Conservation (phyloP, 257 asterid species). For the Solanum medicagineum region DNA sequence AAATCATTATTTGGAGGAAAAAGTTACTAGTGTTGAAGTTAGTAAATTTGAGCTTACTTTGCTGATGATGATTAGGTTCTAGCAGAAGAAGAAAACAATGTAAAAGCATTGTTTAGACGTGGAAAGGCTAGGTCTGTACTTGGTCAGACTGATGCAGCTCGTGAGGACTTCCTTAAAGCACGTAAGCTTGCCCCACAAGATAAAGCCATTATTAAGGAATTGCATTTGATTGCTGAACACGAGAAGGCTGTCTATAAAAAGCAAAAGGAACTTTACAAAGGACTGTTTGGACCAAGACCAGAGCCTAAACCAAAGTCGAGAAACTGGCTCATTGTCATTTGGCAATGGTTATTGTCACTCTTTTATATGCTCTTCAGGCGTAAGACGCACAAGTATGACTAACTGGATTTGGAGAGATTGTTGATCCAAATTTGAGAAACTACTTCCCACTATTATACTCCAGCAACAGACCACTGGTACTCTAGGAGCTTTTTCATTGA, state of each 20-base stretch:
- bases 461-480: neutral
- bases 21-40: neutral
- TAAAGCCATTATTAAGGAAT: slow-evolving; percentile 60
- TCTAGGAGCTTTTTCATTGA: neutral
- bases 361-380: slow-evolving; percentile 40
- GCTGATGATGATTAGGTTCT: slow-evolving; percentile 39
- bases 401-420: slow-evolving; percentile 4
- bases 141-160: slow-evolving; percentile 92
- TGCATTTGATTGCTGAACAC: slow-evolving; percentile 61
- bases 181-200: slow-evolving; percentile 74
- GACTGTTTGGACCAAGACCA: slow-evolving; percentile 65
- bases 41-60: neutral
- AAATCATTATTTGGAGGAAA: neutral
- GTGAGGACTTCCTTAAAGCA: slow-evolving; percentile 82
- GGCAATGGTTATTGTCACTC: slow-evolving; percentile 72
- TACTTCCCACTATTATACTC: neutral
- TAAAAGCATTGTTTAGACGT: slow-evolving; percentile 77
- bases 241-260: slow-evolving; percentile 82
- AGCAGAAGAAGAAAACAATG: slow-evolving; percentile 76
- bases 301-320: slow-evolving; percentile 39
- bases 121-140: slow-evolving; percentile 93
- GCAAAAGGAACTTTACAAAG: slow-evolving; percentile 91
- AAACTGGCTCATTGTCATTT: slow-evolving; percentile 38
- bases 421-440: neutral
- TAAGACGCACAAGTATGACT: slow-evolving; percentile 48